A percentile compares a stretch with the other conserved stretches of the same genome.
These are phyloP conservation scores for Euphrasia arctica DNA, from an alignment of 305 asterid genomes.

Conservation along the genomic window DNA sequence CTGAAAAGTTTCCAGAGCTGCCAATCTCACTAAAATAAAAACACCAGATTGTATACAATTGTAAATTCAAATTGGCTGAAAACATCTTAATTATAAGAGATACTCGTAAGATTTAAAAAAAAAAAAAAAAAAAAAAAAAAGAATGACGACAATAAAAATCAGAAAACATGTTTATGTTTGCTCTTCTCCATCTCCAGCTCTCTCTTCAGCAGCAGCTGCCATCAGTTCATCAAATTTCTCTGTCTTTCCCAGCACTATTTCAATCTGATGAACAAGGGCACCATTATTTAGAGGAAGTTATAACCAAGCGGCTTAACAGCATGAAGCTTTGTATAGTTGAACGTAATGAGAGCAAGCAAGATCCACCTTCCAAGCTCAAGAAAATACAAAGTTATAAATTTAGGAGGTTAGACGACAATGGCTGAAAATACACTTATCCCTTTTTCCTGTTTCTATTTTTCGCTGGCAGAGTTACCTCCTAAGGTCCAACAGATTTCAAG, in stretches of 20 bases:
- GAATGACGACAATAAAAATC: neutral
- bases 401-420: too few relatives aligned
- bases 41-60: slow-evolving; percentile 31
- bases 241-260: too few relatives aligned
- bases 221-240: too few relatives aligned
- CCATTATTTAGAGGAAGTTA: too few relatives aligned
- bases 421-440: too few relatives aligned
- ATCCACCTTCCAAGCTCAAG: neutral
- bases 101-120: slow-evolving; percentile 20
- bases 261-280: too few relatives aligned
- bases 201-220: too few relatives aligned
- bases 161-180: slow-evolving; percentile 34
- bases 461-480: neutral
- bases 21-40: slow-evolving; percentile 1
- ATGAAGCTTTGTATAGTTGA: neutral
- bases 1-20: neutral
- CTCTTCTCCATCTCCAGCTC: slow-evolving; percentile 47
- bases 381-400: neutral
- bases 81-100: slow-evolving; percentile 17
- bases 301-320: neutral
- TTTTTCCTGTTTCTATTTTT: neutral
- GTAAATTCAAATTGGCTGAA: slow-evolving; percentile 22
- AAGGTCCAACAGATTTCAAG: neutral
- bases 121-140: too few relatives aligned
- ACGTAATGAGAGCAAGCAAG: neutral